A percentile compares a stretch with the other conserved stretches of the same genome.
Conservation (phyloP, 2,329 filamentous ascomycete species). For the Paraphaeosphaeria sporulosa region DNA sequence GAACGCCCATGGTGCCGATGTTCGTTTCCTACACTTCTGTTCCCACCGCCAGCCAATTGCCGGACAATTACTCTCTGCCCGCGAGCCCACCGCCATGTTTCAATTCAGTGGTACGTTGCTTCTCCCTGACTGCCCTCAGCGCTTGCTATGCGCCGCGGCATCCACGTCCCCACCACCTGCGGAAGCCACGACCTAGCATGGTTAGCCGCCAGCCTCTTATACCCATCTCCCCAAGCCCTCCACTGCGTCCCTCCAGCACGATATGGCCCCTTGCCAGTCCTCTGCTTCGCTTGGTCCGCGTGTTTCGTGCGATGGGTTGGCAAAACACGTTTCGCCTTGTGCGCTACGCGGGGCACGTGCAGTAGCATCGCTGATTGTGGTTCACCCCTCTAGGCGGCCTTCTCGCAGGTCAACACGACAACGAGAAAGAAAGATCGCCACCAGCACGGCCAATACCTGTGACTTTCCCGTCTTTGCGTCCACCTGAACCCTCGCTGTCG, state of each 20-base stretch:
- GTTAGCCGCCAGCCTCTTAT: constrained; percentile 10
- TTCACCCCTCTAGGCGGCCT: constrained; percentile 39
- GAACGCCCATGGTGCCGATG: neutral
- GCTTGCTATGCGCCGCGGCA: constrained; percentile 9
- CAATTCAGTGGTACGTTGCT: constrained; percentile 47
- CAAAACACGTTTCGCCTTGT: constrained; percentile 40
- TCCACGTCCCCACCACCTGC: constrained; percentile 7
- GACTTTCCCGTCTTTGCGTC: constrained; percentile 59
- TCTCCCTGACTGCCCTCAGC: constrained; percentile 3
- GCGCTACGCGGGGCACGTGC: constrained; percentile 29
- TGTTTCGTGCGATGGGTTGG: constrained; percentile 27
- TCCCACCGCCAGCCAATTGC: constrained; percentile 13
- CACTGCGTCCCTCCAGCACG: neutral
- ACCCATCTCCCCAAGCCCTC: neutral
- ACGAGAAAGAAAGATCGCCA: constrained; percentile 53
- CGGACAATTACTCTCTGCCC: neutral
- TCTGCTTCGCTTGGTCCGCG: constrained; percentile 17
- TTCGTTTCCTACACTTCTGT: constrained; percentile 5
- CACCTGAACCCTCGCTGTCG: constrained; percentile 40
- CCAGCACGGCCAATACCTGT: constrained; percentile 59
- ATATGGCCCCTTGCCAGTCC: constrained; percentile 3
- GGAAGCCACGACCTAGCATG: constrained; percentile 20
- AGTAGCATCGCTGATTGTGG: constrained; percentile 39
- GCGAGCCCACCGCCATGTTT: constrained; percentile 38
- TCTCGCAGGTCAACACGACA: constrained; percentile 50